Evolutionary conservation across 2,329 filamentous ascomycete genomes (phyloP), one percentile per base, ranked within the genome.

Genomic region (Cytospora mali): DNA sequence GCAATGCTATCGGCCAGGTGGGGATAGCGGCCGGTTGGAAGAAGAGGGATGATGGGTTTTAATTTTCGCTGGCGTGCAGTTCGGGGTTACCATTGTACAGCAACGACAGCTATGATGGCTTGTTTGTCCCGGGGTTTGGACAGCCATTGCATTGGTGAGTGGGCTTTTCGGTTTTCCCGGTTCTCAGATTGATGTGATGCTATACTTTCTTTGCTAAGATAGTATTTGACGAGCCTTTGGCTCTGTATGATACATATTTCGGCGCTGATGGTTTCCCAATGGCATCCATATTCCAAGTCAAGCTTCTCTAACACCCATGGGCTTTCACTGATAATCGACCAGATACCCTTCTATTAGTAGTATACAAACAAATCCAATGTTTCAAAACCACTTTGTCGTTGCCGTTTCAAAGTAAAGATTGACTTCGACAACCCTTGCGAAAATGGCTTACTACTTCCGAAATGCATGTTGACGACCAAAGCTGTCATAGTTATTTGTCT

Each of bases 1-100:
- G 84, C 28, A 81, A 81, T 1, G 77, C 76, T 14, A 82, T 89
- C 63, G 79, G 79, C 23, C 76, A 82, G 62, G 72, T 82, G 62
- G 72, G 71, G 27, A 71, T 73, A 16, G 67, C 76, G 62, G 73
- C 75, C 42, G 77, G 77, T 2, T 75, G 74, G 72, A 80, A 78
- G 68, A 77, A 74, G 61, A 70, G 75, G 11, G 75, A 77, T 23
- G 73, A 77, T 23, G 69, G 71, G 28, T 76, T 76, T 59, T 76
- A 58, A 73, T 58, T 55, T n/a, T 58, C 31, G 6, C 11, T 35
- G 50, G 42, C n/a, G 9, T 11, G n/a, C n/a, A n/a, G n/a, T n/a
- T n/a, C n/a, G 7, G 14, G n/a, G 42, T 21, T 23, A 46, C 14
- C 16, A 2, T 39, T 39, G 35, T n/a, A 18, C 35, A 18, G n/a